phyloP scores from a whole-genome alignment of 2,329 filamentous ascomycete genomes.

The Colletotrichum sojae region DNA sequence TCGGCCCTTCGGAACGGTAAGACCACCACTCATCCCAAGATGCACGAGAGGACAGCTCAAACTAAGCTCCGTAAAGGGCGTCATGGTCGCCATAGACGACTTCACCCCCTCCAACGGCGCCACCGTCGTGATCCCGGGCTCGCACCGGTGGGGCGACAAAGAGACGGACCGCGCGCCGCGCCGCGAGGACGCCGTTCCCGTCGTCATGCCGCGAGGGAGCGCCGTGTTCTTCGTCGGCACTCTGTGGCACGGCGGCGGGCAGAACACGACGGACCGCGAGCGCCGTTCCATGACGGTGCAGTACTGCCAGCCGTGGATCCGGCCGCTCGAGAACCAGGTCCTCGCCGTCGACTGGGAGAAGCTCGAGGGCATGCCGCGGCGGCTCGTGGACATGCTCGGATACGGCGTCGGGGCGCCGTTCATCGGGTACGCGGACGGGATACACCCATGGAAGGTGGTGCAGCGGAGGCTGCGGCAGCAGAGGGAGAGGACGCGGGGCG shows the following conservation, averaged over 20 bases:
- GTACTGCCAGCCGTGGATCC: constrained; percentile 57
- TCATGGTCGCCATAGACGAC: constrained; percentile 49
- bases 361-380: constrained; percentile 41
- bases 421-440: constrained; percentile 44
- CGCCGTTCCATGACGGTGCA: constrained; percentile 55
- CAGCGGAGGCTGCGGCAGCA: constrained; percentile 40
- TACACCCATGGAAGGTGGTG: constrained; percentile 41
- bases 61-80: constrained; percentile 41
- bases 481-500: constrained; percentile 14
- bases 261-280: constrained; percentile 48
- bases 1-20: constrained; percentile 50
- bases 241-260: constrained; percentile 56
- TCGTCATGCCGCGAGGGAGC: constrained; percentile 53
- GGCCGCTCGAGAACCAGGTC: constrained; percentile 55
- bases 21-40: background rate
- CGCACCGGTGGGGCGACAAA: constrained; percentile 50
- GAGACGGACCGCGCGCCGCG: constrained; percentile 44
- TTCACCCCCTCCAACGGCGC: constrained; percentile 53
- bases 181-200: constrained; percentile 48
- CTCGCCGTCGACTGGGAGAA: constrained; percentile 50
- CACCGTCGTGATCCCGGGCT: constrained; percentile 52
- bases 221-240: constrained; percentile 53
- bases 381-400: constrained; percentile 45
- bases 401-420: constrained; percentile 45
- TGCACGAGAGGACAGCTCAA: background rate